Percentiles rank a stretch among this genome's conserved stretches.
Conservation (phyloP, 2,329 filamentous ascomycete species). For the Aspergillus sp. region DNA sequence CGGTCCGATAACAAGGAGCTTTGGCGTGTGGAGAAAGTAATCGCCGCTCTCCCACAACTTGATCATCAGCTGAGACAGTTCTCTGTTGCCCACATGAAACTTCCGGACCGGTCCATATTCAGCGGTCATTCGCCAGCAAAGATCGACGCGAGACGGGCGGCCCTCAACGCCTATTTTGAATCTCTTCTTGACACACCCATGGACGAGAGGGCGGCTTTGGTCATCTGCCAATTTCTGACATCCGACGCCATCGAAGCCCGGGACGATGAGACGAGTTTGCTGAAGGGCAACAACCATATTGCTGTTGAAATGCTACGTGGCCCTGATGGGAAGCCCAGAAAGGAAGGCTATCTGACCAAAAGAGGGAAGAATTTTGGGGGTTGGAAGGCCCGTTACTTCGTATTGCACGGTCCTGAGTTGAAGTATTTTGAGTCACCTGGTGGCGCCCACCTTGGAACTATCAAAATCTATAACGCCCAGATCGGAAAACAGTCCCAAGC, state of each 20-base stretch:
- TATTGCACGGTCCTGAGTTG: constrained; percentile 67
- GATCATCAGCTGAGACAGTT: constrained; percentile 78
- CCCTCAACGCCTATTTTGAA: constrained; percentile 82
- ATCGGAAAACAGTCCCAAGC: constrained; percentile 86
- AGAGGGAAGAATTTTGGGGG: constrained; percentile 97
- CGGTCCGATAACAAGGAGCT: constrained; percentile 65
- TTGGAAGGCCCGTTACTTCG: constrained; percentile 84
- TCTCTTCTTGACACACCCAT: constrained; percentile 78
- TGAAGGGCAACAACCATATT: constrained; percentile 35
- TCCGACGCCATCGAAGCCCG: constrained; percentile 57
- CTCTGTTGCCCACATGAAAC: constrained; percentile 67
- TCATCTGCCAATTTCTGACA: constrained; percentile 84
- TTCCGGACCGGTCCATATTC: constrained; percentile 84
- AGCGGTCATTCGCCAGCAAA: constrained; percentile 90
- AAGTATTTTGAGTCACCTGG: constrained; percentile 92
- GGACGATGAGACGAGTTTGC: constrained; percentile 52
- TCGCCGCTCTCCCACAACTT: constrained; percentile 72
- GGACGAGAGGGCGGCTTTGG: constrained; percentile 70
- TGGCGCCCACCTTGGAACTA: constrained; percentile 85
- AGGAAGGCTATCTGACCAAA: constrained; percentile 92
- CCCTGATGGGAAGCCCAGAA: constrained; percentile 65
- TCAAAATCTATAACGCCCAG: constrained; percentile 85
- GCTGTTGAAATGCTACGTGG: constrained; percentile 43
- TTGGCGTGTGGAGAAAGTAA: constrained; percentile 94
- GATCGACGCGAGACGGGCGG: constrained; percentile 78